These are phyloP conservation scores for Bryoglossum gracile DNA, from an alignment of 495 filamentous ascomycete species.

Conservation along the genomic window DNA sequence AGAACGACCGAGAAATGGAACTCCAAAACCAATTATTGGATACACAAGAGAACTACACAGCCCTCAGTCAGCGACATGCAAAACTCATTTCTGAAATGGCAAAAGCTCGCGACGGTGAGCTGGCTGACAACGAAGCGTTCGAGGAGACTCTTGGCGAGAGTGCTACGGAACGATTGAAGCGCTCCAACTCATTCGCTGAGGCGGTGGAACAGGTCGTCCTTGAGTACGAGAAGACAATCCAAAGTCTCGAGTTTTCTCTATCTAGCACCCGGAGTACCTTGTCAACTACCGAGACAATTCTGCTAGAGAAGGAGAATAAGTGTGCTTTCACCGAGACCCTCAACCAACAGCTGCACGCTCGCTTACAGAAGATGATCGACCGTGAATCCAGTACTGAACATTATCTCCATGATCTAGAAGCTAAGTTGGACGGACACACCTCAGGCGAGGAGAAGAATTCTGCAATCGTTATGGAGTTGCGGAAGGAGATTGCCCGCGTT, in stretches of 20 bases:
- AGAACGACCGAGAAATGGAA: slow-evolving; percentile 78
- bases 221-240: slow-evolving; percentile 98
- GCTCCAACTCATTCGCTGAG: slow-evolving; percentile 89
- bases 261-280: slow-evolving; percentile 82
- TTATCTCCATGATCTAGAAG: slow-evolving; percentile 86
- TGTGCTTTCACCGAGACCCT: slow-evolving; percentile 88
- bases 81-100: slow-evolving; percentile 93
- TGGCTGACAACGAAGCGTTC: slow-evolving; percentile 40
- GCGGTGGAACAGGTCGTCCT: slow-evolving; percentile 93
- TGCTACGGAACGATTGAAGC: slow-evolving; percentile 82
- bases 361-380: slow-evolving; percentile 83
- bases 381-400: slow-evolving; percentile 82
- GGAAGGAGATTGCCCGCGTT: slow-evolving; percentile 83
- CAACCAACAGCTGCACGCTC: slow-evolving; percentile 78
- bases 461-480: slow-evolving; percentile 75
- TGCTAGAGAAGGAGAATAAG: slow-evolving; percentile 90
- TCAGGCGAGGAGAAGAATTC: slow-evolving; percentile 89
- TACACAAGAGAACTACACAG: slow-evolving; percentile 88
- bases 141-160: slow-evolving; percentile 61
- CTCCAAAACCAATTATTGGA: slow-evolving; percentile 93
- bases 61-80: slow-evolving; percentile 84
- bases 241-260: slow-evolving; percentile 83
- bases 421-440: slow-evolving; percentile 79
- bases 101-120: slow-evolving; percentile 64
- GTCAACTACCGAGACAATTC: slow-evolving; percentile 70